phyloP scores from a whole-genome alignment of 176 grass and related monocot genomes.

The Eragrostis curvula region DNA sequence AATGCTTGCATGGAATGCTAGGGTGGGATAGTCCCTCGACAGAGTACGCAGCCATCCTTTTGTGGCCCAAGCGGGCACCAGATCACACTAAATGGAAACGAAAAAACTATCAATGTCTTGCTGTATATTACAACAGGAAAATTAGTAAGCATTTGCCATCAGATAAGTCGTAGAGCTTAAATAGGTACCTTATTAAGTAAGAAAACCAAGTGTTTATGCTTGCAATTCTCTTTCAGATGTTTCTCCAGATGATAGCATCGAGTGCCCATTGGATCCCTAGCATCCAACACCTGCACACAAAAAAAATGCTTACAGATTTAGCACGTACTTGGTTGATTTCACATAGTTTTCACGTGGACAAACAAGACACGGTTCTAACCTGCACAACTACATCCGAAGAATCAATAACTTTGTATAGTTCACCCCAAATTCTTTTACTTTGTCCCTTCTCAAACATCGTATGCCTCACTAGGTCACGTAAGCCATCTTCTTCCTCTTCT shows the following conservation, averaged over 20 bases:
- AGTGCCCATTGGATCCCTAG: constrained; percentile 95
- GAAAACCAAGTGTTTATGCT: constrained; percentile 93
- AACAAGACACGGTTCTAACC: constrained; percentile 28
- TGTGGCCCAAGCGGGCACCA: constrained; percentile 94
- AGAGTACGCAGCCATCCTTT: constrained; percentile 90
- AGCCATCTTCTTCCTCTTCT: constrained; percentile 88
- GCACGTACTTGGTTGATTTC: not conserved
- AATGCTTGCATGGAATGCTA: constrained; percentile 96
- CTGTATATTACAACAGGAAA: constrained; percentile 6
- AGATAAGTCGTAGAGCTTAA: not conserved
- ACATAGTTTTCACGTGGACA: constrained; percentile 16
- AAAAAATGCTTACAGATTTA: constrained; percentile 13
- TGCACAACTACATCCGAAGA: constrained; percentile 97
- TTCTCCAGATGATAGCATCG: constrained; percentile 96
- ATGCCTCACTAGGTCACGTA: constrained; percentile 90
- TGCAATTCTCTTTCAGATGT: constrained; percentile 87
- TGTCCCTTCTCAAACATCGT: constrained; percentile 99
- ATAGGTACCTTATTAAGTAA: constrained; percentile 86
- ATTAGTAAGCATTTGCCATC: not conserved
- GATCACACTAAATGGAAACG: constrained; percentile 71
- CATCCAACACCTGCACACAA: constrained; percentile 79
- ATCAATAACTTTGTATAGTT: constrained; percentile 96
- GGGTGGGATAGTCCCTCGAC: constrained; percentile 86
- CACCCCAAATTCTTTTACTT: constrained; percentile 98
- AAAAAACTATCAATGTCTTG: constrained; percentile 16